Conservation (phyloP, 345 rosid genomes). For the Populus nigra region DNA sequence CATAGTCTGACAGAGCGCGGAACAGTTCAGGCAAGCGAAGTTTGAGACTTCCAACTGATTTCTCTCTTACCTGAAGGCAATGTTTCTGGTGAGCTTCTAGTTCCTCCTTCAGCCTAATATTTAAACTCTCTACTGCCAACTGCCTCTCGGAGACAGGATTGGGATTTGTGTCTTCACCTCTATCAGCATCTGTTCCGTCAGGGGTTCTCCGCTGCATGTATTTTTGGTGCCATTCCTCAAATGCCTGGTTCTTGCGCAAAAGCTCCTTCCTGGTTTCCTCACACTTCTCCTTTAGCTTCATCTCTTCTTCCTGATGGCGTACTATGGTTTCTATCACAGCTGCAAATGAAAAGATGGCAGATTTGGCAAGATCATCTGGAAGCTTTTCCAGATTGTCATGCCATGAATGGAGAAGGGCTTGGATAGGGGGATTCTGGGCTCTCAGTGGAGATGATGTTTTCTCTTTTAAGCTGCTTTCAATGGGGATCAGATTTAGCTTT, state of each 20-base stretch:
- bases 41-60: constrained; percentile 78
- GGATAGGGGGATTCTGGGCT: constrained; percentile 70
- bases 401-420: constrained; percentile 69
- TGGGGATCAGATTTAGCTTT: constrained; percentile 33
- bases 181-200: constrained; percentile 45
- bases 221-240: constrained; percentile 84
- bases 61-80: constrained; percentile 87
- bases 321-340: constrained; percentile 68
- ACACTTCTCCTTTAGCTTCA: constrained; percentile 75
- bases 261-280: constrained; percentile 77
- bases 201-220: constrained; percentile 55
- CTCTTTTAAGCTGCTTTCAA: constrained; percentile 38
- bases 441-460: constrained; percentile 67
- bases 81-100: constrained; percentile 61
- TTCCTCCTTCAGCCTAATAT: constrained; percentile 74
- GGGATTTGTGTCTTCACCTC: constrained; percentile 49
- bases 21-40: constrained; percentile 80
- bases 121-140: constrained; percentile 61
- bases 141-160: constrained; percentile 74
- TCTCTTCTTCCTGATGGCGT: constrained; percentile 79
- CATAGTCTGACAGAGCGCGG: constrained; percentile 69
- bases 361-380: constrained; percentile 79
- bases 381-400: constrained; percentile 68
- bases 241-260: constrained; percentile 68
- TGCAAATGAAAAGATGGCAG: constrained; percentile 71